phyloP scores from a whole-genome alignment of 768 basidiomycete genomes.

The Tephrocybe sp. region DNA sequence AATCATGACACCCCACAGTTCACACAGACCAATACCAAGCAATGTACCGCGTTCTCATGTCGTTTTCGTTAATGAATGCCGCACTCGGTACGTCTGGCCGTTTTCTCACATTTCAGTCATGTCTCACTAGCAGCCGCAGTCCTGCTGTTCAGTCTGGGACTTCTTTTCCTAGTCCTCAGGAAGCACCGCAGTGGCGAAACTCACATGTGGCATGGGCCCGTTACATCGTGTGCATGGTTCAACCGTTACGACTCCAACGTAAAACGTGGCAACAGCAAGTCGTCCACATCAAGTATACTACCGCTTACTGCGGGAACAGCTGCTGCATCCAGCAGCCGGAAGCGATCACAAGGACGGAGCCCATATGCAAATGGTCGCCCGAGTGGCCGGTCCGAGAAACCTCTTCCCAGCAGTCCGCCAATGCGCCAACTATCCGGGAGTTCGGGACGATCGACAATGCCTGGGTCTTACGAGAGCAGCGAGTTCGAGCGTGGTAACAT shows the following conservation, averaged over 20 bases:
- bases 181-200: conserved; percentile 45
- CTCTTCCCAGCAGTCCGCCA: conserved; percentile 24
- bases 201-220: conserved; percentile 69
- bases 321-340: conserved; percentile 6
- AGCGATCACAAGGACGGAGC: conserved; percentile 10
- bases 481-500: conserved; percentile 43
- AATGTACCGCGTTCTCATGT: conserved; percentile 82
- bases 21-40: conserved; percentile 85
- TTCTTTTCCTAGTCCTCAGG: conserved; percentile 41
- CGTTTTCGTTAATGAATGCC: conserved; percentile 79
- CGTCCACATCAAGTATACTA: conserved; percentile 37
- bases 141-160: conserved; percentile 34
- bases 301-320: conserved; percentile 25
- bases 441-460: conserved; percentile 32
- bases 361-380: conserved; percentile 20
- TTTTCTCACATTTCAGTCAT: background rate
- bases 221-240: conserved; percentile 76
- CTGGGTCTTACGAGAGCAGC: conserved; percentile 29
- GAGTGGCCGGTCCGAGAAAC: conserved; percentile 20
- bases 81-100: conserved; percentile 51
- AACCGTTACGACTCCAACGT: conserved; percentile 43
- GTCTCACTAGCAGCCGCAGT: conserved; percentile 25
- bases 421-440: conserved; percentile 29
- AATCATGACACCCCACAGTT: conserved; percentile 42
- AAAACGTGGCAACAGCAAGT: conserved; percentile 34